Conservation (phyloP, 139 green algal genomes). For the Coccomyxa sp. region DNA sequence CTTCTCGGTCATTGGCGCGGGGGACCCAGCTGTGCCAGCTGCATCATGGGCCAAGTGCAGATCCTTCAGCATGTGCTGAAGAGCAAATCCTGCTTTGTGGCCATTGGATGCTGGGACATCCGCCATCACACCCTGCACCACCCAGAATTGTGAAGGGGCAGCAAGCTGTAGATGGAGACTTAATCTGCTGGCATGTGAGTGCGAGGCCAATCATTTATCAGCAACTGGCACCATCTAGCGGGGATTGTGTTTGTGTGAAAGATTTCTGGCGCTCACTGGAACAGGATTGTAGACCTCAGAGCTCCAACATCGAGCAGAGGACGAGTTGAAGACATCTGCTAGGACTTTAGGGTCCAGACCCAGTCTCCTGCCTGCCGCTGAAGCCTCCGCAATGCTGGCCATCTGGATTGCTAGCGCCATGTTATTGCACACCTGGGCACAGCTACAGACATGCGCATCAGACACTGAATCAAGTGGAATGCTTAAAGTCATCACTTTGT, state of each 20-base stretch:
- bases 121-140: constrained; percentile 32
- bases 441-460: not conserved
- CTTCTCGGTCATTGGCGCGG: constrained; percentile 26
- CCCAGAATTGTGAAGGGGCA: not conserved
- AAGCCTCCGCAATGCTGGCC: constrained; percentile 58
- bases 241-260: not conserved
- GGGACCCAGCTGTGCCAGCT: constrained; percentile 25
- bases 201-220: not conserved
- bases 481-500: not conserved
- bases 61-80: constrained; percentile 58
- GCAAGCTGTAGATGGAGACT: not conserved
- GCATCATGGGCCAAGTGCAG: constrained; percentile 43
- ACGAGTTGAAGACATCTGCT: constrained; percentile 62
- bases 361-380: constrained; percentile 57
- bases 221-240: not conserved
- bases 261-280: not conserved
- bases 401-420: constrained; percentile 59
- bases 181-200: not conserved
- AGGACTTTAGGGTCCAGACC: constrained; percentile 56
- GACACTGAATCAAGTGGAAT: not conserved
- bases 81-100: constrained; percentile 59
- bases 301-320: constrained; percentile 62
- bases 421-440: constrained; percentile 56
- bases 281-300: constrained; percentile 44
- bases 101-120: constrained; percentile 37